Conservation (phyloP, 371 early-diverging fungal species). For the Mucor irregularis region DNA sequence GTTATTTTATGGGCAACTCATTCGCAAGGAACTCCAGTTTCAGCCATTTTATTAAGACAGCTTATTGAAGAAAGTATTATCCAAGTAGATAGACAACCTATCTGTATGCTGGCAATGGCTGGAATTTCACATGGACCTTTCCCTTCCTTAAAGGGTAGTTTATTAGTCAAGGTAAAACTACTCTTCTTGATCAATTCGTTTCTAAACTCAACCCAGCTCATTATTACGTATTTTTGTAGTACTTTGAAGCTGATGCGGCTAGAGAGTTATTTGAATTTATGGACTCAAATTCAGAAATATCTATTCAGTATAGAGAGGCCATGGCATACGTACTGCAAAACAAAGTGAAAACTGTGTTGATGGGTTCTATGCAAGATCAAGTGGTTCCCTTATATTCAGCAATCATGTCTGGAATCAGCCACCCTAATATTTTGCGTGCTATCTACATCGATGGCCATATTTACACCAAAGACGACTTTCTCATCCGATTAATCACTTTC, state of each 20-base stretch:
- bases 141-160: conserved; percentile 74
- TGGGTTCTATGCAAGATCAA: conserved; percentile 88
- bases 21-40: conserved; percentile 91
- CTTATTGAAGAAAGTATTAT: conserved; percentile 69
- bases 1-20: conserved; percentile 86
- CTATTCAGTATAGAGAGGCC: conserved; percentile 66
- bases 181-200: not conserved
- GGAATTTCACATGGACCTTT: conserved; percentile 92
- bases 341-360: conserved; percentile 69
- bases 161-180: conserved; percentile 62
- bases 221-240: too few species aligned
- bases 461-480: conserved; percentile 75
- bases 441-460: conserved; percentile 83
- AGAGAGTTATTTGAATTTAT: conserved; percentile 91
- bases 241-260: conserved; percentile 90
- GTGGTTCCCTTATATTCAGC: conserved; percentile 94
- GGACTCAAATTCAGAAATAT: conserved; percentile 68
- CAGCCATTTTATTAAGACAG: conserved; percentile 69
- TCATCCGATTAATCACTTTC: conserved; percentile 82
- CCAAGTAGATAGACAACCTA: conserved; percentile 61
- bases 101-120: conserved; percentile 88
- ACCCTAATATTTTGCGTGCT: conserved; percentile 86
- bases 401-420: conserved; percentile 77
- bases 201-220: too few species aligned
- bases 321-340: conserved; percentile 64